Conservation (phyloP, 2,329 filamentous ascomycete species). For the Colletotrichum trifolii region DNA sequence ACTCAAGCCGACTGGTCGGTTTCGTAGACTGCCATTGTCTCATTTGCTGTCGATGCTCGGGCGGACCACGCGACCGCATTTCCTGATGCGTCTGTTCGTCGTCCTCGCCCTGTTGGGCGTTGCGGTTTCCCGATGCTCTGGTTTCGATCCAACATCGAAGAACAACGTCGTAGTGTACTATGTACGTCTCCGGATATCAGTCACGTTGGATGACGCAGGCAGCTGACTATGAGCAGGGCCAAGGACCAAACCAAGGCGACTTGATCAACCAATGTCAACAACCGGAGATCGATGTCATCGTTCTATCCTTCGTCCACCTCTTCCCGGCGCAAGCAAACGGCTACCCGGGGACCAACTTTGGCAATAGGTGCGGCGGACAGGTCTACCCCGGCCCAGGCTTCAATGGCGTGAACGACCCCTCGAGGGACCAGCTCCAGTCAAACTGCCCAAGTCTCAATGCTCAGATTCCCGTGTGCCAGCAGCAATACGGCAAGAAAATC, state of each 20-base stretch:
- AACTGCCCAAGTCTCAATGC: constrained; percentile 49
- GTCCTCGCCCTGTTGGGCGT: constrained; percentile 12
- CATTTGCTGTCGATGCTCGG: too few relatives aligned
- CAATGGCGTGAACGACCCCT: constrained; percentile 43
- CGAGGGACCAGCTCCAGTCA: constrained; percentile 45
- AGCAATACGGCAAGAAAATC: constrained; percentile 51
- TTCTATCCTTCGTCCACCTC: constrained; percentile 54
- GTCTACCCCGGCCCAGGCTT: constrained; percentile 47
- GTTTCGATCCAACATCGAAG: constrained; percentile 46
- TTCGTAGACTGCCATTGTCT: too few relatives aligned
- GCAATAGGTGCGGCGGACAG: constrained; percentile 51
- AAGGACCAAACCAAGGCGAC: constrained; percentile 50
- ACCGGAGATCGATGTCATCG: constrained; percentile 53
- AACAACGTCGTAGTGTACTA: constrained; percentile 56
- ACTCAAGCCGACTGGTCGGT: too few relatives aligned
- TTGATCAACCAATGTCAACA: constrained; percentile 52
- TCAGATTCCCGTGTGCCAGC: constrained; percentile 53
- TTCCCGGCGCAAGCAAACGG: constrained; percentile 57
- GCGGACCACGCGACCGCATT: background rate
- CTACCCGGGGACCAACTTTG: constrained; percentile 53
- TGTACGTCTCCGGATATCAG: constrained; percentile 40
- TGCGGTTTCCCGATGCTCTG: constrained; percentile 3
- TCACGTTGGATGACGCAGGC: background rate
- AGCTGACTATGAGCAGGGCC: constrained; percentile 45
- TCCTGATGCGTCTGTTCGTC: constrained; percentile 1